Evolutionary conservation across 2,329 filamentous ascomycete genomes (phyloP), one percentile per base, ranked within the genome.

Genomic region (Drechslera avenae): DNA sequence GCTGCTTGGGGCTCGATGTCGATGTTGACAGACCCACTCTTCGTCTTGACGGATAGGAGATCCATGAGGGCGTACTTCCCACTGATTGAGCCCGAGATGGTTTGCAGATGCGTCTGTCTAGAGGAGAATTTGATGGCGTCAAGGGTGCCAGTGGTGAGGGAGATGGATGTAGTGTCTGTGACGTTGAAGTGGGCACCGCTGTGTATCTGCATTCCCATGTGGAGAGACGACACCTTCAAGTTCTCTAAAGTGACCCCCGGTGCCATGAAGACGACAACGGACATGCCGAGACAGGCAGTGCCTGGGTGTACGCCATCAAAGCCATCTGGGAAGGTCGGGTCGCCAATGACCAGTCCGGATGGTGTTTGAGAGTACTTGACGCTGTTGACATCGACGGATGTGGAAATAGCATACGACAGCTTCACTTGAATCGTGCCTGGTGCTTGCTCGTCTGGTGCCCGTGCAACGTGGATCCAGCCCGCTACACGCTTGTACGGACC

Each of bases 41-140:
- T 68, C 1, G 75, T 77, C 2, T 62, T 68, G 28, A 79, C 64
- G 14, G 63, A 69, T 7, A 79, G 62, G 6, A 75, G 59, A 45
- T 79, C 75, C 12, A 62, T 62, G 2, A 79, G 66, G 4, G 73
- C 64, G 57, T 75, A 78, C 9, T 60, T 67, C 1, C 77, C 77
- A 37, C 62, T 73, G 36, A 79, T 73, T 14, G 71, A 72, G 6
- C 75, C 76, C 0, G 74, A 73, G 4, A 68, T 68, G 5, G 73
- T 70, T 18, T 73, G 63, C 9, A 79, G 69, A 14, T 63, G 59
- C n/a, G 72, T 77, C 43, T 74, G 64, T 10, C 73, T 71, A 2
- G 73, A 75, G 39, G 67, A 61, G 47, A 74, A 64, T 4, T 67
- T 52, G 5, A 69, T 51, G 1, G 69, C 56, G 23, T 75, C 73